Base-by-base conservation (phyloP, 306 rosid genomes). In the Vigna reflexopilosa region DNA sequence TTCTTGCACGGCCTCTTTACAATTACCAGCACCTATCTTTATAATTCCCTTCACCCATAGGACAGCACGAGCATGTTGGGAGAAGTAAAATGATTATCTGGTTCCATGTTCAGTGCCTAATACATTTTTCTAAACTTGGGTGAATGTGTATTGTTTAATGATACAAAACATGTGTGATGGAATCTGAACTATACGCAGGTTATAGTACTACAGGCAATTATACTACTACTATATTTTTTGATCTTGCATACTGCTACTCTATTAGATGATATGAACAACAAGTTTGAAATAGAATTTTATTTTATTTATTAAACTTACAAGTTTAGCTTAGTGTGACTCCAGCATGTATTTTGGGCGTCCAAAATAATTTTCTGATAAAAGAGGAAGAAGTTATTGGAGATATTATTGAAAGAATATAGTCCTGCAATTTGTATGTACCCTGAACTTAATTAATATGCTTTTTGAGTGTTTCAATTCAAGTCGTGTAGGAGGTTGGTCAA, bases 121-220 rank as follows among this genome's bases (percentile, higher is more conserved):
- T 42, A 38, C 7, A 24, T 72, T 61, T 36, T 51, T 36, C 4
- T 0, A 17, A 15, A 28, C 13, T 63, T 40, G 74, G 38, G 34
- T 62, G 49, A 64, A 67, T 56, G 58, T 34, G 57, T n/a, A 40
- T 65, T 38, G 73, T 62, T 67, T 62, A 70, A 70, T 61, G 9
- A 67, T 44, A 16, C 15, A 13, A 49, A 64, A 16, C 54, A 1
- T 64, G 19, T 30, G 14, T 52, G 42, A 17, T 45, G 12, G 58
- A 75, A 56, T 47, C 38, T 19, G 32, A 45, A 50, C 17, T 50
- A 7, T 11, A 20, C 34, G 49, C 32, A 13, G 7, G 55, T 71
- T 12, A 57, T 55, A 19, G 61, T 20, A 52, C 12, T 4, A 8
- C 9, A 17, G 24, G 1, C 16, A 45, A 4, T 56, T 24, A 55